phyloP scores from a whole-genome alignment of 495 filamentous ascomycete species.

The Aspergillus hancockii region DNA sequence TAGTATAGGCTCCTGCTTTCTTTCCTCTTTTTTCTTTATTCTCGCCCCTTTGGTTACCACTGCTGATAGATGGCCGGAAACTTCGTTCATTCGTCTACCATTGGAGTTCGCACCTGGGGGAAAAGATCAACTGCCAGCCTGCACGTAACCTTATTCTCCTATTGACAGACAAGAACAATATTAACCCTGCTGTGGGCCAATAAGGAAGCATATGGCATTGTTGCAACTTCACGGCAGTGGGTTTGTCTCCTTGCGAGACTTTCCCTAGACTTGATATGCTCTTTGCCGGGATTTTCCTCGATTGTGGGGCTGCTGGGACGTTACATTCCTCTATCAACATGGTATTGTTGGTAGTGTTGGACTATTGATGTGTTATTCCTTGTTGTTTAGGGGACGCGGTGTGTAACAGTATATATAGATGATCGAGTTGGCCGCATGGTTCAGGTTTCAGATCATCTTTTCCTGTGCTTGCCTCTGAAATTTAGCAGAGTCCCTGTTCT shows the following conservation, averaged over 20 bases:
- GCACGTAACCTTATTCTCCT: conserved; percentile 23
- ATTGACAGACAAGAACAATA: conserved; percentile 28
- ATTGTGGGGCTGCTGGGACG: not conserved
- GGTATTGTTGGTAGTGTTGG: conserved; percentile 14
- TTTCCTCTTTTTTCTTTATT: not conserved
- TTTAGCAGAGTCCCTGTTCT: conserved; percentile 1
- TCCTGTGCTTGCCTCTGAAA: not conserved
- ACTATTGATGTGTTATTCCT: conserved; percentile 14
- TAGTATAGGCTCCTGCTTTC: not conserved
- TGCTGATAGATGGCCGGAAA: too few species aligned
- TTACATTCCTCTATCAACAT: not conserved
- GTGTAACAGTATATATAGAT: not conserved
- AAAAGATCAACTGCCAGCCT: not conserved
- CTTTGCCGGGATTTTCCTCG: not conserved
- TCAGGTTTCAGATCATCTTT: not conserved
- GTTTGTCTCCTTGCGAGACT: too few species aligned
- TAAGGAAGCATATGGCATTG: conserved; percentile 14
- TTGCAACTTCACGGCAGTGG: conserved; percentile 5
- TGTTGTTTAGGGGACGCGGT: not conserved
- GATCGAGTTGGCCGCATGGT: not conserved
- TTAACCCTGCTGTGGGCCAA: conserved; percentile 13
- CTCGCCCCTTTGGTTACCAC: not conserved
- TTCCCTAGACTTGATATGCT: not conserved
- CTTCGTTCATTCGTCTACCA: too few species aligned
- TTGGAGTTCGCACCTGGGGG: not conserved